Evolutionary conservation across 2,329 filamentous ascomycete genomes (phyloP), one percentile per base, ranked within the genome.

Genomic region (Ascochyta koolunga): DNA sequence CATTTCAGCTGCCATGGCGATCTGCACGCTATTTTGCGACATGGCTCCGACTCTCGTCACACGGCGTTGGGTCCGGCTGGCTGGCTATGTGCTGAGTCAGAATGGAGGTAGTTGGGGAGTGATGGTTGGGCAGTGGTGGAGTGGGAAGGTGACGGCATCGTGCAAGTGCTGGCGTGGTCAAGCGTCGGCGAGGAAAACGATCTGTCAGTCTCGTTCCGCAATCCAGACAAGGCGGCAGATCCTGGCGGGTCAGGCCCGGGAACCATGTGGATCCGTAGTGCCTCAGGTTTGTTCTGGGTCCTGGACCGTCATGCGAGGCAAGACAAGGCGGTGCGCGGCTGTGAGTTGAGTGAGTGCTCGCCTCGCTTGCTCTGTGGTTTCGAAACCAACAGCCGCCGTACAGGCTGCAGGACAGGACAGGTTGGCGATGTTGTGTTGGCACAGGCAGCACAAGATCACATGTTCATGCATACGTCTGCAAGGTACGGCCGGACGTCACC

Each of bases 401-500:
- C 46, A 35, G 16, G 45, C 19, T 25, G 45, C 36, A 37, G 10
- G 35, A 11, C 19, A 21, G n/a, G 36, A 18, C 13, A 31, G 33
- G 32, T 36, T 27, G 29, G 41, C n/a, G 36, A 22, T 33, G 16
- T n/a, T 18, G 29, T 33, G 45, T 36, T 21, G 36, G 13, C 29
- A 36, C 10, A 31, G 31, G 41, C 29, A 40, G 35, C 46, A 47
- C 53, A 25, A 42, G 27, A 31, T 31, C 41, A 46, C 27, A 22
- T 21, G 31, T 47, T 47, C 27, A 47, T 47, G 47, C 41, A 27
- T 27, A 41, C 40, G 40, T 50, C 51, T 54, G 51, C 51, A 54
- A 54, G 51, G 51, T 54, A 54, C 51, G 29, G 41, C 51, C 51
- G 45, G 41, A 44, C 45, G 51, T 50, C 51, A 50, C 51, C 51